Conservation (phyloP, 108 stramenopile species). For the Nannochloropsis granulata region DNA sequence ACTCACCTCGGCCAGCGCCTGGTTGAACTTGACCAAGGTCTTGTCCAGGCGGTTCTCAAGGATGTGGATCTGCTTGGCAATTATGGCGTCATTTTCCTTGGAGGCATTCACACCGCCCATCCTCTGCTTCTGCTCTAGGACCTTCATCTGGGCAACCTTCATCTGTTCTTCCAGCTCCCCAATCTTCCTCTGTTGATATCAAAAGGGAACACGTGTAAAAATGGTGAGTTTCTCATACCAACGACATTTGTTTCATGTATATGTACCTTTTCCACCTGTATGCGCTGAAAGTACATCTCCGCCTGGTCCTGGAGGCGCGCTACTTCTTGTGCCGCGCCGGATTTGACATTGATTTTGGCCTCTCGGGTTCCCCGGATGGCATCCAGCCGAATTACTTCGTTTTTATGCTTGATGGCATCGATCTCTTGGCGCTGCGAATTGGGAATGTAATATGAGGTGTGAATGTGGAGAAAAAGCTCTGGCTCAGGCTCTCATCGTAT, state of each 20-base stretch:
- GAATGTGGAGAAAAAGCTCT: not conserved
- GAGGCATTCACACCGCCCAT: slow-evolving; percentile 46
- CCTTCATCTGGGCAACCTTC: slow-evolving; percentile 15
- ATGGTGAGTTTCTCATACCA: too few relatives aligned
- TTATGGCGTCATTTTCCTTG: slow-evolving; percentile 43
- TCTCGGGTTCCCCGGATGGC: slow-evolving; percentile 7
- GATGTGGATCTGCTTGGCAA: slow-evolving; percentile 42
- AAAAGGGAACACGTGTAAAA: not conserved
- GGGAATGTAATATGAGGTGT: not conserved
- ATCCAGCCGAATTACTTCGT: not conserved
- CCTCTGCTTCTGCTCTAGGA: slow-evolving; percentile 39
- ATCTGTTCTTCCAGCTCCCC: slow-evolving; percentile 37
- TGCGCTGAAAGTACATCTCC: slow-evolving; percentile 38
- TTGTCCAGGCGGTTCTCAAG: slow-evolving; percentile 46
- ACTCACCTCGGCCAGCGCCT: slow-evolving; percentile 25
- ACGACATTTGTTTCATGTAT: not conserved
- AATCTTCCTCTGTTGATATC: slow-evolving; percentile 25
- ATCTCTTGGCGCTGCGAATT: not conserved
- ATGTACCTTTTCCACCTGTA: slow-evolving; percentile 21
- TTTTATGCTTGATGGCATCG: not conserved
- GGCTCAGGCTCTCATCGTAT: not conserved
- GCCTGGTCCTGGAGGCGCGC: slow-evolving; percentile 40
- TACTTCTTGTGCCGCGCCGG: slow-evolving; percentile 15
- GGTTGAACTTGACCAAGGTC: slow-evolving; percentile 42
- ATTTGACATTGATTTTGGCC: slow-evolving; percentile 19